Base-by-base conservation (phyloP, 345 rosid genomes). In the Eucalyptus pauciflora region DNA sequence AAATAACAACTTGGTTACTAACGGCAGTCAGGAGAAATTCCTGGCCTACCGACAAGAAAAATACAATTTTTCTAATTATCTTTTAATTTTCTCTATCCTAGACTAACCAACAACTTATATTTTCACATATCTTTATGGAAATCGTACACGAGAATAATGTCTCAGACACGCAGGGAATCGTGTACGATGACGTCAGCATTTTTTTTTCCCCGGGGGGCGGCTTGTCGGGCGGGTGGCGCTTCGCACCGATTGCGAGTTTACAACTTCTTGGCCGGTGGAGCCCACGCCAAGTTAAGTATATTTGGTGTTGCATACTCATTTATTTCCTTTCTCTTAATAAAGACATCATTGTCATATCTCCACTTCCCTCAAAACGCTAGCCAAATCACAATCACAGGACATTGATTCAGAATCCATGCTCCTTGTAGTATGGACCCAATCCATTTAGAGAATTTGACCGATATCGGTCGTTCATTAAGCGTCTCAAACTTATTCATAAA, bases 381-480 rank as follows among this genome's bases (percentile, higher is more conserved):
- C 83, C 48, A 76, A 41, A 76, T 76, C 83, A 76, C 83, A 76
- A 2, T 76, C 0, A 37, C 0, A 3, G 11, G 0, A 10, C 0
- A 20, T 15, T 0, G 15, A 1, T 37, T 76, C 25, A 37, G 8
- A 18, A 20, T 24, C 13, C 1, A 52, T 20, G 5, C 24, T 10
- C 27, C 2, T 48, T 10, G 27, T 1, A 17, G 1, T 17, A 33
- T 9, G 2, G 45, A 69, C 7, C 80, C 13, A 10, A 33, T 10
- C 3, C 10, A 14, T 69, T 12, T 12, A 3, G 17, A 29, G 33
- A 13, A 62, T 62, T 33, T 7, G 1, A 69, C 13, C 4, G 0
- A 16, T 22, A 5, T 5, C 4, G 11, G 1, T 5, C 2, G 2
- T 17, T 37, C 1, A 18, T 33, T 22, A 4, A 69, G 7, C n/a